Evolutionary conservation across 305 asterid species (phyloP).

Genomic region (Ajuga reptans): DNA sequence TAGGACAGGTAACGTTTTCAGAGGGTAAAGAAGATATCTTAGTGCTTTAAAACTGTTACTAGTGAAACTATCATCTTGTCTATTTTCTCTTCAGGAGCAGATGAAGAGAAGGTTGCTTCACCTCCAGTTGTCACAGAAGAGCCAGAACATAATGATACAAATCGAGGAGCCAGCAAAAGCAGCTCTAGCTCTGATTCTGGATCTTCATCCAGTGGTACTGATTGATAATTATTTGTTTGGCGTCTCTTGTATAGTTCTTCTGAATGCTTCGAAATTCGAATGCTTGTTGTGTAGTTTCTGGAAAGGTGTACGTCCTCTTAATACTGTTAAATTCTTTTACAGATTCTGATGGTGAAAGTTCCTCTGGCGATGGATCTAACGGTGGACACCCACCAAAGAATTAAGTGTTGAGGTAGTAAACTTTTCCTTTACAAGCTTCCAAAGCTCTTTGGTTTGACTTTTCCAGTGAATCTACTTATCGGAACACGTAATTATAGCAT

Average conservation of each 20-base stretch:
- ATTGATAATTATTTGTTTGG: background rate
- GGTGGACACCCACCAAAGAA: slow-evolving; percentile 38
- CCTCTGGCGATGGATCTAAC: slow-evolving; percentile 43
- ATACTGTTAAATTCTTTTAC: background rate
- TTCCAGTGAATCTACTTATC: background rate
- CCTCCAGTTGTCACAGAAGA: slow-evolving; percentile 32
- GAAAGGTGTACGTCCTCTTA: background rate
- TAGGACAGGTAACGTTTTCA: slow-evolving; percentile 32
- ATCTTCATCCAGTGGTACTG: slow-evolving; percentile 53
- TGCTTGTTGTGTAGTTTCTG: too few species aligned
- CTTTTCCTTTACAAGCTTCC: slow-evolving; percentile 11
- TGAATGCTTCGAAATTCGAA: too few species aligned
- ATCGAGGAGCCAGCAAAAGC: slow-evolving; percentile 53
- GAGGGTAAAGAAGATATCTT: background rate
- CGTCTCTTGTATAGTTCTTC: background rate
- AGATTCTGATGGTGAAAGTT: slow-evolving; percentile 46
- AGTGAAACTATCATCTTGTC: background rate
- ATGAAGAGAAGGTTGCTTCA: slow-evolving; percentile 29
- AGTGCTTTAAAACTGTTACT: slow-evolving; percentile 4
- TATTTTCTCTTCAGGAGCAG: slow-evolving; percentile 25
- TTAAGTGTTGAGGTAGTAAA: slow-evolving; percentile 37
- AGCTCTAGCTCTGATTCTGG: slow-evolving; percentile 70
- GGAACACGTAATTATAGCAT: background rate
- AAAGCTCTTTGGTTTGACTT: background rate
- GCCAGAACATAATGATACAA: slow-evolving; percentile 31